A percentile compares a stretch with the other conserved stretches of the same genome.
phyloP scores from a whole-genome alignment of 805 yeast genomes.

The Brettanomyces custersianus region DNA sequence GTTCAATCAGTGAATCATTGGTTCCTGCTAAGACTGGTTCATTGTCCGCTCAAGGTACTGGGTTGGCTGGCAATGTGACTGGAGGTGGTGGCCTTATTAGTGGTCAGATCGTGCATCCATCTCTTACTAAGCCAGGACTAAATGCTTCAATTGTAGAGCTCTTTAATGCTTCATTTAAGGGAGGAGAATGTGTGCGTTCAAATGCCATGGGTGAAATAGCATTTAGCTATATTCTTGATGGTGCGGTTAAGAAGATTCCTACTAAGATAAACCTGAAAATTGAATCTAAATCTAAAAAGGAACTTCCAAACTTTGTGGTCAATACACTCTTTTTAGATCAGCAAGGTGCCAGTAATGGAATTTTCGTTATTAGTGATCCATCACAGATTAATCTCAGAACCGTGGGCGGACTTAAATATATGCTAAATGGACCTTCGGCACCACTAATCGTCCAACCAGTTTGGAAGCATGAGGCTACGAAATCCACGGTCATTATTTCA shows the following conservation, averaged over 20 bases:
- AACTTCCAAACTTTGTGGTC: constrained; percentile 38
- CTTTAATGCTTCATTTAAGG: constrained; percentile 62
- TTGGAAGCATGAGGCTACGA: constrained; percentile 83
- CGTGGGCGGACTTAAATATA: constrained; percentile 74
- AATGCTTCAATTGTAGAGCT: constrained; percentile 84
- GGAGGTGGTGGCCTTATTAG: constrained; percentile 25
- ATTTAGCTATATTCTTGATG: constrained; percentile 47
- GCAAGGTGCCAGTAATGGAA: constrained; percentile 16
- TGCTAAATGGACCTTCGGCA: constrained; percentile 40
- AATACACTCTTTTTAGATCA: constrained; percentile 46
- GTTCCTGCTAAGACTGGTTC: constrained; percentile 14
- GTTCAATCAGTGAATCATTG: constrained; percentile 9
- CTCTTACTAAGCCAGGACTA: constrained; percentile 50
- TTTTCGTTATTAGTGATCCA: constrained; percentile 37
- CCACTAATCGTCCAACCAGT: constrained; percentile 73
- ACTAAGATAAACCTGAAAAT: constrained; percentile 31
- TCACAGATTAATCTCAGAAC: constrained; percentile 51
- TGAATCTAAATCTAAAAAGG: constrained; percentile 29
- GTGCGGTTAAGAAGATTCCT: constrained; percentile 26
- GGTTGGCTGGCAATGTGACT: constrained; percentile 24
- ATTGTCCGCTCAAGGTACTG: constrained; percentile 35
- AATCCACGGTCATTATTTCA: constrained; percentile 77
- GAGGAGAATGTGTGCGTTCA: constrained; percentile 51
- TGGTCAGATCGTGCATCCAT: constrained; percentile 40
- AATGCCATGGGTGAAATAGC: constrained; percentile 83